Conservation (phyloP, 2,329 filamentous ascomycete species). For the Clonostachys rosea region DNA sequence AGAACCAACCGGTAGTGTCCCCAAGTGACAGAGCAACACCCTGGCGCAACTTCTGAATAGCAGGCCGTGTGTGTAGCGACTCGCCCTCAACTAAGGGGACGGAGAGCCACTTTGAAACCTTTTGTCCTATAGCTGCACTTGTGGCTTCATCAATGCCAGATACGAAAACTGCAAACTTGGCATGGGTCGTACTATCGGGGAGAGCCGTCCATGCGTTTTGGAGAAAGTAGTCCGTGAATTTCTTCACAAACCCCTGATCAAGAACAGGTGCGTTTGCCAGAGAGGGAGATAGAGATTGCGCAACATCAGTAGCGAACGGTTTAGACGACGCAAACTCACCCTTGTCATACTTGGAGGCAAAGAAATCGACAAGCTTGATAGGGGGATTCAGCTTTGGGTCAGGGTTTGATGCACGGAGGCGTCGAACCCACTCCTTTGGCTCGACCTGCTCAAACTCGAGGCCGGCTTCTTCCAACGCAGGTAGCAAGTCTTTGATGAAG, state of each 20-base stretch:
- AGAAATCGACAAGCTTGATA: slow-evolving; percentile 49
- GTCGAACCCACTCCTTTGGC: slow-evolving; percentile 34
- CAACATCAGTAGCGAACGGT: slow-evolving; percentile 27
- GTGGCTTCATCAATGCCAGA: slow-evolving; percentile 33
- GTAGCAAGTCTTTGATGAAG: slow-evolving; percentile 46
- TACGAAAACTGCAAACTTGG: slow-evolving; percentile 24
- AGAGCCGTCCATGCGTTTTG: slow-evolving; percentile 25
- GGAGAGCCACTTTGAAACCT: slow-evolving; percentile 16
- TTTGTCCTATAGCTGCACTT: slow-evolving; percentile 26
- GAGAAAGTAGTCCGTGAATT: slow-evolving; percentile 27
- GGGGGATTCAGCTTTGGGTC: slow-evolving; percentile 42
- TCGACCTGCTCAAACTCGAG: slow-evolving; percentile 37
- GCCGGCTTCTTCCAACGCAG: slow-evolving; percentile 35
- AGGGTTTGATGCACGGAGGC: slow-evolving; percentile 33
- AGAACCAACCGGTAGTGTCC: slow-evolving; percentile 22
- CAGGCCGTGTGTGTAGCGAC: slow-evolving; percentile 21
- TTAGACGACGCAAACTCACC: slow-evolving; percentile 36
- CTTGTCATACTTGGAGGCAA: slow-evolving; percentile 21
- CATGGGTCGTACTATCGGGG: slow-evolving; percentile 7
- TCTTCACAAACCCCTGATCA: slow-evolving; percentile 23
- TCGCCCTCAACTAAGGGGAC: slow-evolving; percentile 34
- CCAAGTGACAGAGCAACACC: slow-evolving; percentile 20
- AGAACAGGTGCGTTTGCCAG: slow-evolving; percentile 27
- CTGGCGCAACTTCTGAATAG: slow-evolving; percentile 22
- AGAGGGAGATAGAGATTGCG: slow-evolving; percentile 35